Conservation (phyloP, 768 basidiomycete species). For the Strobilomyces confusus region DNA sequence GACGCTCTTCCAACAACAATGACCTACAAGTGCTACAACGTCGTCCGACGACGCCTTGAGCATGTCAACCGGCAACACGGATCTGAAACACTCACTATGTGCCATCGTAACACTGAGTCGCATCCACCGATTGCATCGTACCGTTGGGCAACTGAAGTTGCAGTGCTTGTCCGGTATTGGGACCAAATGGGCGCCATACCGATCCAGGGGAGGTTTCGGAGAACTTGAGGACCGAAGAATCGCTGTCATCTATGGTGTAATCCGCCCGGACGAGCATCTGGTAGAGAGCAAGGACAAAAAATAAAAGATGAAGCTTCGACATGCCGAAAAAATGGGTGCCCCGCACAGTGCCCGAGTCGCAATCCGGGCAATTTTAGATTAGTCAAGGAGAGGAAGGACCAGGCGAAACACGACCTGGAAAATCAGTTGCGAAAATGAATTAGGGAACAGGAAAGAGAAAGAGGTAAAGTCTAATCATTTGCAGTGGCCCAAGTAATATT, state of each 20-base stretch:
- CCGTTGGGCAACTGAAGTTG: slow-evolving; percentile 23
- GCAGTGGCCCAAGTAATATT: neutral
- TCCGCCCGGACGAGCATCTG: slow-evolving; percentile 15
- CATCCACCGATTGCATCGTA: slow-evolving; percentile 21
- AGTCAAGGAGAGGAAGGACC: slow-evolving; percentile 9
- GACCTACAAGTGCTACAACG: slow-evolving; percentile 23
- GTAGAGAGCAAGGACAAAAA: slow-evolving; percentile 2
- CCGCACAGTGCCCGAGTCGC: neutral
- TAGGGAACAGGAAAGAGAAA: neutral
- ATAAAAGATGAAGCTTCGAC: neutral
- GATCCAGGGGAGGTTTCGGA: slow-evolving; percentile 28
- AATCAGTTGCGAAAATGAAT: neutral
- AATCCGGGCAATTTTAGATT: neutral
- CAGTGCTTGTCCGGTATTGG: slow-evolving; percentile 19
- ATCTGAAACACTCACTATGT: slow-evolving; percentile 22
- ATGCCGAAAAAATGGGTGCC: slow-evolving; percentile 5
- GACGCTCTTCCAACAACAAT: neutral
- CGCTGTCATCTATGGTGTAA: slow-evolving; percentile 26
- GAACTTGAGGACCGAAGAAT: slow-evolving; percentile 23
- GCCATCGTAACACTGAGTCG: slow-evolving; percentile 21
- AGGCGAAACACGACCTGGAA: neutral
- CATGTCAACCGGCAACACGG: neutral
- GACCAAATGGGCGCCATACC: slow-evolving; percentile 25
- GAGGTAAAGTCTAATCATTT: neutral
- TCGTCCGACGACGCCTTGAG: neutral